Conservation (phyloP, 2,329 filamentous ascomycete genomes). For the Epichloe elymi region DNA sequence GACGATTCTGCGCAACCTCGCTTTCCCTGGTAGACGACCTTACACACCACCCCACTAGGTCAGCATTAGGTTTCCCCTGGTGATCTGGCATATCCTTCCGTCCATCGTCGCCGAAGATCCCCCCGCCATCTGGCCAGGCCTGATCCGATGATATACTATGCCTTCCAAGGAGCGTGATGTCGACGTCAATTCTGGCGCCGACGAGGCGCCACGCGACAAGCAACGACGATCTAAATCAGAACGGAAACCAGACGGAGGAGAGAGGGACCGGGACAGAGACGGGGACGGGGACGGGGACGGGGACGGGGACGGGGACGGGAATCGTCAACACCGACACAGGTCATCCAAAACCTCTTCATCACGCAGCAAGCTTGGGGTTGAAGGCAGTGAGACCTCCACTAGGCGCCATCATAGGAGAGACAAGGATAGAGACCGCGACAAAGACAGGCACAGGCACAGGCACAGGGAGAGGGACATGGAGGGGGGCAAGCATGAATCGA, state of each 20-base stretch:
- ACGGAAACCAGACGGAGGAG: conserved; percentile 16
- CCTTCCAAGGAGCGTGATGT: conserved; percentile 29
- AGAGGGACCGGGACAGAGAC: conserved; percentile 13
- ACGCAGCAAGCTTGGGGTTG: conserved; percentile 26
- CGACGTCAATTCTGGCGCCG: conserved; percentile 20
- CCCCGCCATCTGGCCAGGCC: neutral
- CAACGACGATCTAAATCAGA: conserved; percentile 25
- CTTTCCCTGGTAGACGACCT: neutral
- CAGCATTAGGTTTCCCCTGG: neutral
- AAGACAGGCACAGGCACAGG: conserved; percentile 15
- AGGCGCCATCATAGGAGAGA: conserved; percentile 20
- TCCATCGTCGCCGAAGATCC: neutral
- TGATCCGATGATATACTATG: conserved; percentile 22
- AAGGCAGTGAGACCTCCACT: conserved; percentile 26
- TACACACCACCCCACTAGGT: neutral
- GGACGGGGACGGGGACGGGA: conserved; percentile 14
- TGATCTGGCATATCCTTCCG: neutral
- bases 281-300: conserved; percentile 13
- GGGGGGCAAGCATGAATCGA: conserved; percentile 21
- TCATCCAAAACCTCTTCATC: conserved; percentile 29
- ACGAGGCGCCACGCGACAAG: conserved; percentile 28
- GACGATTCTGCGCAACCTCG: neutral
- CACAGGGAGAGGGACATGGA: conserved; percentile 22
- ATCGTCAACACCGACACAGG: conserved; percentile 23
- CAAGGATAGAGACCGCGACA: conserved; percentile 17